phyloP scores from a whole-genome alignment of 108 stramenopile species.

The Skeletonema potamos region DNA sequence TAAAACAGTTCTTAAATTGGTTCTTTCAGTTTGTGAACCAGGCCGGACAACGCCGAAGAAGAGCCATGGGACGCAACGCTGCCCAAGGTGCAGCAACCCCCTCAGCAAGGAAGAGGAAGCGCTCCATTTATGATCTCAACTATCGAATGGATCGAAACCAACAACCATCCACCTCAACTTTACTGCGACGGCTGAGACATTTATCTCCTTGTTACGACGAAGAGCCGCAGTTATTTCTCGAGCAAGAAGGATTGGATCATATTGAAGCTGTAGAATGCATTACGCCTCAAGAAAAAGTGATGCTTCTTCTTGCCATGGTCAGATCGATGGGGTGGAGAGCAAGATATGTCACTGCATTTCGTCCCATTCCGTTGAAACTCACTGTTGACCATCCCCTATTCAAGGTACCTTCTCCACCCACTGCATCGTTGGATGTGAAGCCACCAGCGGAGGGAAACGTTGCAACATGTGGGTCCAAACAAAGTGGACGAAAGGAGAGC shows the following conservation, averaged over 20 bases:
- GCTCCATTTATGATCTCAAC: background rate
- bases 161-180: slow-evolving; percentile 16
- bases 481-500: slow-evolving; percentile 1
- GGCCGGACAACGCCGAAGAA: slow-evolving; percentile 35
- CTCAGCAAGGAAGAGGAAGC: background rate
- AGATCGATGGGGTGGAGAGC: slow-evolving; percentile 82
- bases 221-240: slow-evolving; percentile 43
- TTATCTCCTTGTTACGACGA: slow-evolving; percentile 49
- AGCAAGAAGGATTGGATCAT: slow-evolving; percentile 33
- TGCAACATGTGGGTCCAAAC: background rate
- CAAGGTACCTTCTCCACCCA: background rate
- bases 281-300: slow-evolving; percentile 33
- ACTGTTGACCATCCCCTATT: slow-evolving; percentile 78
- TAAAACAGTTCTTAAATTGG: slow-evolving; percentile 40
- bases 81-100: slow-evolving; percentile 48
- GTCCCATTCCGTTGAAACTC: slow-evolving; percentile 60
- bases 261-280: slow-evolving; percentile 30
- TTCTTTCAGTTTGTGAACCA: slow-evolving; percentile 57
- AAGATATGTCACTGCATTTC: slow-evolving; percentile 64
- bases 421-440: slow-evolving; percentile 7
- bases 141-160: background rate
- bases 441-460: background rate
- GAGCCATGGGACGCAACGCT: slow-evolving; percentile 23
- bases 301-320: slow-evolving; percentile 60
- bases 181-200: slow-evolving; percentile 30